Evolutionary conservation across 192 early-diverging fungal genomes (phyloP), one percentile per base, ranked within the genome.

Genomic region (Gamsiella multidivaricata): DNA sequence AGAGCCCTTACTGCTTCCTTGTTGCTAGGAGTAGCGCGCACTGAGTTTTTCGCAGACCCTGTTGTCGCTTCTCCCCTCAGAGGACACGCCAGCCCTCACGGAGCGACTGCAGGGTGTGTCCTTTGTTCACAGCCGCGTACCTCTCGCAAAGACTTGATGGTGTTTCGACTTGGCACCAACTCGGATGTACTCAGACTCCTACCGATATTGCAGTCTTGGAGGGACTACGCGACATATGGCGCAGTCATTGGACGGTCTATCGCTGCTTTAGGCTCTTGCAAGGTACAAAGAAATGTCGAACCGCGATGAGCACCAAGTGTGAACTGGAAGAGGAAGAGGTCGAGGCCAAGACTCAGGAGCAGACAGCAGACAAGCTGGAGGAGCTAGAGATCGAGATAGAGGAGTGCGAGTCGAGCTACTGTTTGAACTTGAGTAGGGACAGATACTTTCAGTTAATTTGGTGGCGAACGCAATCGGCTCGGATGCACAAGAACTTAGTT

Each of bases 371-470:
- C 22, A 5, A 15, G 1, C 9, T 36, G 10, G 32, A 41, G 37
- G 57, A 54, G 7, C 11, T 65, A 3, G 39, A 64, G 5, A 31
- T 65, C 10, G 70, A 73, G 12, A 45, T 73, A 2, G 62, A 64
- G 7, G 70, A 73, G 8, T 46, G 70, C 26, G 61, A 50, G 37
- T 73, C 70, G 17, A 59, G 45, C 34, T 73, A 59, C 31, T 73
- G 65, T 28, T 31, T 65, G 31, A 73, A 73, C 31, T 25, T 53
- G 36, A 65, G 61, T 14, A 37, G 70, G 2, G 62, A 73, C 22
- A 43, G 70, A 37, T 55, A 73, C 17, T 73, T 73, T 47, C 62
- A 73, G 61, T 39, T 54, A 62, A 20, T 73, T 73, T 36, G 61
- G 61, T 22, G 70, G 70, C 15, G 70, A 73, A 9, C 53, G 62